phyloP scores from a whole-genome alignment of 2,329 filamentous ascomycete genomes.

The Fonsecaea multimorphosa region DNA sequence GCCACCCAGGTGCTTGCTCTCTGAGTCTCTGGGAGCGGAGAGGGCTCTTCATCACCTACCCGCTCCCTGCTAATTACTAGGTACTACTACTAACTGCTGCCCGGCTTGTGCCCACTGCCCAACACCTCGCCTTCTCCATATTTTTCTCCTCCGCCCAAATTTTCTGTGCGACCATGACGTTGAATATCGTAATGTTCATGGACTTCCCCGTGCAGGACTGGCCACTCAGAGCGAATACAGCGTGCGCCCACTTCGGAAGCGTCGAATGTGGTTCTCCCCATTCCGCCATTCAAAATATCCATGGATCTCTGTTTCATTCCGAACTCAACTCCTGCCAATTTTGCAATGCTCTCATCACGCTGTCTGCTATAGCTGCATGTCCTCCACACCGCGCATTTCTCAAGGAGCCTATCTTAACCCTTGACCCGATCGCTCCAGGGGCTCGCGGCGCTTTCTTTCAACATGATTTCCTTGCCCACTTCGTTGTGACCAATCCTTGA shows the following conservation, averaged over 20 bases:
- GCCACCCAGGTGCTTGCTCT: too few relatives aligned
- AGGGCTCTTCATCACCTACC: neutral
- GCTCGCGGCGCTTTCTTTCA: constrained; percentile 13
- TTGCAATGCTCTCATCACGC: neutral
- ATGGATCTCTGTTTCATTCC: neutral
- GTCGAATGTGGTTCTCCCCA: neutral
- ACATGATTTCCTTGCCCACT: neutral
- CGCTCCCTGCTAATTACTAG: neutral
- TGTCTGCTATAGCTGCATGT: neutral
- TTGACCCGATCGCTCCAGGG: constrained; percentile 21
- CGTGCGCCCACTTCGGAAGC: neutral
- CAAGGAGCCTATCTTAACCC: constrained; percentile 9
- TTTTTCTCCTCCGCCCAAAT: constrained; percentile 10
- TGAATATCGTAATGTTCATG: neutral
- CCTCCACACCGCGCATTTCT: constrained; percentile 13
- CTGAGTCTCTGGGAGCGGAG: neutral
- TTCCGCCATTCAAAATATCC: neutral
- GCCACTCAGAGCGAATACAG: neutral
- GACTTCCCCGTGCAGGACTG: constrained; percentile 2
- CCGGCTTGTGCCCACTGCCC: constrained; percentile 4
- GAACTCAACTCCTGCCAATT: neutral
- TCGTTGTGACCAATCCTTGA: constrained; percentile 28
- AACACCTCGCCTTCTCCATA: constrained; percentile 2
- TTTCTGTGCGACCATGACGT: constrained; percentile 22
- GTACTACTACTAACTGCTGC: too few relatives aligned